These are phyloP conservation scores for Amylocarpus encephaloides DNA, from an alignment of 2,329 filamentous ascomycete species.

Conservation along the genomic window DNA sequence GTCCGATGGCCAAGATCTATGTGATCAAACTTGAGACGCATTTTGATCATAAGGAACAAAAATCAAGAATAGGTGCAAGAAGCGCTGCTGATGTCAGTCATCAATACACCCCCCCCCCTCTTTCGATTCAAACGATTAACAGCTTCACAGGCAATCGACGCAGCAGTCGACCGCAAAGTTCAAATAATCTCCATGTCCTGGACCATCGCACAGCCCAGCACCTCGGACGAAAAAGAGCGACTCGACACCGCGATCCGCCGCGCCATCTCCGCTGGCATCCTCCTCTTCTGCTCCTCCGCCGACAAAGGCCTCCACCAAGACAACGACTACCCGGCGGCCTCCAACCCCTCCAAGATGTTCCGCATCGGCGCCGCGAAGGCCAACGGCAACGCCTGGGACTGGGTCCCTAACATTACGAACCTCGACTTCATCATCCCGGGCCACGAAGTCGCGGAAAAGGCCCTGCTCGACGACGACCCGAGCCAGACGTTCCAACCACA, in stretches of 20 bases:
- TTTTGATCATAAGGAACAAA: background rate
- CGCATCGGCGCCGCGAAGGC: slow-evolving; percentile 23
- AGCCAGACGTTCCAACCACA: background rate
- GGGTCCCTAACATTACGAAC: slow-evolving; percentile 16
- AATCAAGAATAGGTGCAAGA: no score
- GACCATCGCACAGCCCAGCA: slow-evolving; percentile 25
- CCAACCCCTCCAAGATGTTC: slow-evolving; percentile 20
- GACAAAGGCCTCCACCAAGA: slow-evolving; percentile 26
- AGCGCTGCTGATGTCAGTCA: no score
- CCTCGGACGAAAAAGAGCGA: slow-evolving; percentile 10
- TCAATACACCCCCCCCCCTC: no score
- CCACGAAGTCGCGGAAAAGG: slow-evolving; percentile 9
- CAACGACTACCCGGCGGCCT: slow-evolving; percentile 3
- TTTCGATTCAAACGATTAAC: no score
- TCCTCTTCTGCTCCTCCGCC: slow-evolving; percentile 35
- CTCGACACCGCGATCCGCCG: slow-evolving; percentile 29
- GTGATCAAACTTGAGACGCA: background rate
- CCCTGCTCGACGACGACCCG: slow-evolving; percentile 4
- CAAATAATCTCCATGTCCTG: slow-evolving; percentile 36
- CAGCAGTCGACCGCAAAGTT: slow-evolving; percentile 28
- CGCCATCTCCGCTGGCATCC: slow-evolving; percentile 28
- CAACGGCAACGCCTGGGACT: slow-evolving; percentile 17
- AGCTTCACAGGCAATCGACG: slow-evolving; percentile 27
- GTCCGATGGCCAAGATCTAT: slow-evolving; percentile 20
- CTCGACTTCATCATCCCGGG: slow-evolving; percentile 30